Evolutionary conservation across 371 early-diverging fungal genomes (phyloP).

Genomic region (Lichtheimia ornata): DNA sequence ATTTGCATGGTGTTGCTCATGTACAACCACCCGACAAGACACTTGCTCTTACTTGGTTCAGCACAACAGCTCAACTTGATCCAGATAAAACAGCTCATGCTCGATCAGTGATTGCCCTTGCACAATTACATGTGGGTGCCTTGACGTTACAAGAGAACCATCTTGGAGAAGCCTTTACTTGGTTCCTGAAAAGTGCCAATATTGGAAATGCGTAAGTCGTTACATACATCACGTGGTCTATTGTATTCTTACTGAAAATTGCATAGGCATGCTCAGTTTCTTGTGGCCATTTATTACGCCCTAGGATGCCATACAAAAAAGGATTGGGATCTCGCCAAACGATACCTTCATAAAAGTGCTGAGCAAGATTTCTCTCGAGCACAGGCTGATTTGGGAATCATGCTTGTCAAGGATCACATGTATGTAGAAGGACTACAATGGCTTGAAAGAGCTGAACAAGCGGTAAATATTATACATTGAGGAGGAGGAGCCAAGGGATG

Average conservation of each 20-base stretch:
- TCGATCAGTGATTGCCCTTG: slow-evolving; percentile 25
- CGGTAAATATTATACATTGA: slow-evolving; percentile 27
- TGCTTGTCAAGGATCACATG: slow-evolving; percentile 25
- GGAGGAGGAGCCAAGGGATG: neutral
- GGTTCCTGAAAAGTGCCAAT: slow-evolving; percentile 30
- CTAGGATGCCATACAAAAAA: slow-evolving; percentile 19
- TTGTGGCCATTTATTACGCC: slow-evolving; percentile 24
- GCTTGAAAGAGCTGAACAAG: slow-evolving; percentile 36
- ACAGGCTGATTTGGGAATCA: slow-evolving; percentile 39
- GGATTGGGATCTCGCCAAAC: slow-evolving; percentile 22
- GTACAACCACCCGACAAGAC: slow-evolving; percentile 45
- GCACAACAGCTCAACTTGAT: slow-evolving; percentile 65
- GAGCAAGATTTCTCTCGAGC: slow-evolving; percentile 43
- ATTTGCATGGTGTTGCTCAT: slow-evolving; percentile 31
- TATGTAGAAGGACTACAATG: slow-evolving; percentile 35
- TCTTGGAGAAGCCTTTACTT: slow-evolving; percentile 17
- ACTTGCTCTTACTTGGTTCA: slow-evolving; percentile 66
- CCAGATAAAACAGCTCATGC: slow-evolving; percentile 63
- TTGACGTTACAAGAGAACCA: slow-evolving; percentile 22
- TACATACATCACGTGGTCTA: neutral
- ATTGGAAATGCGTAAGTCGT: slow-evolving; percentile 28
- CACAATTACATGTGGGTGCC: slow-evolving; percentile 26
- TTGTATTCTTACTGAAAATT: neutral
- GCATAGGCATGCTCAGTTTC: slow-evolving; percentile 31
- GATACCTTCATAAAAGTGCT: slow-evolving; percentile 37